Evolutionary conservation across 2,329 filamentous ascomycete genomes (phyloP).

Genomic region (Fusarium incarnatum): DNA sequence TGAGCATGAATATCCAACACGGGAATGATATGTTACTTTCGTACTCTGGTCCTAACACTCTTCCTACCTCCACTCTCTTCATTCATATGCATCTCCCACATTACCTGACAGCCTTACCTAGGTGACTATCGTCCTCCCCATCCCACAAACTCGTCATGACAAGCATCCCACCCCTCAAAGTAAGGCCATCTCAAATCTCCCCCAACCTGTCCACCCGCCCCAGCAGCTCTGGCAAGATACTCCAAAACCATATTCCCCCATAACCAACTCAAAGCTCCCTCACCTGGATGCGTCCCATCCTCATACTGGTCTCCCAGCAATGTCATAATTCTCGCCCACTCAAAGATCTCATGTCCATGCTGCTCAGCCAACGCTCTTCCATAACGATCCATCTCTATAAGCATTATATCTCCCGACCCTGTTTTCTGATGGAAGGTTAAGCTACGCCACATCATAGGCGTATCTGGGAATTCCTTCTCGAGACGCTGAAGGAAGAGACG

Average conservation of each 20-base stretch:
- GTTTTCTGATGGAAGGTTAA: constrained; percentile 5
- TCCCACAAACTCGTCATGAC: neutral
- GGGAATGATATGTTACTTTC: neutral
- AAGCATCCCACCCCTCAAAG: constrained; percentile 18
- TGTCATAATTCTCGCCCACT: constrained; percentile 2
- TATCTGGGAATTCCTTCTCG: neutral
- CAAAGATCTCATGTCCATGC: constrained; percentile 5
- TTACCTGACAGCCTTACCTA: neutral
- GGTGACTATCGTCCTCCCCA: neutral
- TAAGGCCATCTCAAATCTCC: constrained; percentile 1
- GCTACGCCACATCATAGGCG: constrained; percentile 6
- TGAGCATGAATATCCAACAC: neutral
- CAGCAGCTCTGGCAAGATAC: constrained; percentile 11
- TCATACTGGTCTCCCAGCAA: neutral
- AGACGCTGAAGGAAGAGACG: neutral
- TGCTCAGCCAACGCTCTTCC: constrained; percentile 4
- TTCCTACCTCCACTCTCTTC: neutral
- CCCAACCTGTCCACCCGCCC: neutral
- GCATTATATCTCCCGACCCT: neutral
- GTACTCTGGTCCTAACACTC: neutral
- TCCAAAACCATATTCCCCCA: constrained; percentile 13
- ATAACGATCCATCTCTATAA: constrained; percentile 8
- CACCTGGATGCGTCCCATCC: neutral
- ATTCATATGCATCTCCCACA: neutral
- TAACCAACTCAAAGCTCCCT: neutral